Evolutionary conservation across 2,329 filamentous ascomycete species (phyloP), one percentile per base, ranked within the genome.

Genomic region (Erysiphe neolycopersici): DNA sequence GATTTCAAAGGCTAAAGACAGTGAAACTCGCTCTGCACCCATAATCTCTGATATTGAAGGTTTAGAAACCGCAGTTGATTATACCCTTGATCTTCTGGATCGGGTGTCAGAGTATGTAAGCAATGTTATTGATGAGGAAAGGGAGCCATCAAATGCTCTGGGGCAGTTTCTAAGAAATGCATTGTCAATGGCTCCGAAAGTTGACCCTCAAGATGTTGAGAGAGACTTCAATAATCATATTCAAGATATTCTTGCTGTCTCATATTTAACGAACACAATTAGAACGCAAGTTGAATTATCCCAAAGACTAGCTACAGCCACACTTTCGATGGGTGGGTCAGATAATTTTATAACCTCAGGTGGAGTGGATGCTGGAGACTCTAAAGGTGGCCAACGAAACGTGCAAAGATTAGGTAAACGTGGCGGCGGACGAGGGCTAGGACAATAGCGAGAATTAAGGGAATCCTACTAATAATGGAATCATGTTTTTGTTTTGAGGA

Each of bases 221-320:
- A 72, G 79, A 59, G 85, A 95, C 67, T 98, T 98, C 73, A 98
- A 98, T 74, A 93, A 92, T 68, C 89, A 98, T 66, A 84, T 98
- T 62, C 89, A 98, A 67, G 89, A 98, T 61, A 85, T 98, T 48
- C 76, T 98, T 52, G 85, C 95, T 61, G 85, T 98, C 55, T 92
- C 84, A 52, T 98, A 98, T 67, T 72, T 98, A 51, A 84, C 89
- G 60, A 98, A 95, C 70, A 94, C 84, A 52, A 93, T 95, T 64
- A 83, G 87, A 62, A 95, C 87, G 53, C 89, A 98, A 67, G 94
- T 98, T 66, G 89, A 95, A 58, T 75, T 98, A 47, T 92, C 85
- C 51, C 92, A 95, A 70, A 75, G 87, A 50, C 68, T 98, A 57
- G 87, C 87, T 44, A 89, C 76, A n/a, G 74, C 79, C 50, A 69